These are phyloP conservation scores for Ophiocordyceps camponoti-rufipedis DNA, from an alignment of 2,329 filamentous ascomycete species.

Conservation along the genomic window DNA sequence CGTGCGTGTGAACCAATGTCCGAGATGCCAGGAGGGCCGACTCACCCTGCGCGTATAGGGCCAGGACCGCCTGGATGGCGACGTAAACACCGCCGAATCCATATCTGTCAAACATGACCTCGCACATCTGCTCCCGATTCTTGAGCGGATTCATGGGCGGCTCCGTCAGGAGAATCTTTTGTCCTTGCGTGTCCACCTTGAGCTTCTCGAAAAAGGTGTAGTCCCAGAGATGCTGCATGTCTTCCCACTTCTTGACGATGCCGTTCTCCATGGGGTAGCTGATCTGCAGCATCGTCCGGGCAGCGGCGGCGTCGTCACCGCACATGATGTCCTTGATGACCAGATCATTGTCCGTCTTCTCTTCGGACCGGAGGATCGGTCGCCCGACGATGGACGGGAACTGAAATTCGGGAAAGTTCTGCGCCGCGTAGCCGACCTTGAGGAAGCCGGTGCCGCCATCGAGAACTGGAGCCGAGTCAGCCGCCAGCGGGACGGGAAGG, in stretches of 20 bases:
- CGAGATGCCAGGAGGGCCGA: neutral
- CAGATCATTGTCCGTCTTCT: conserved; percentile 44
- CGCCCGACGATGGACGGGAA: conserved; percentile 96
- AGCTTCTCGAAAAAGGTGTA: conserved; percentile 98
- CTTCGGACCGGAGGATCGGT: conserved; percentile 91
- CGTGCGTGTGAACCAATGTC: neutral
- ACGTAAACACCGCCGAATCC: conserved; percentile 94
- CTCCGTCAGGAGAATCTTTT: conserved; percentile 95
- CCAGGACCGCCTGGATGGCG: conserved; percentile 90
- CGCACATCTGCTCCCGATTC: conserved; percentile 95
- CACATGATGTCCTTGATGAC: conserved; percentile 98
- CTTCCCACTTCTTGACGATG: conserved; percentile 98
- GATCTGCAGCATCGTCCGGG: conserved; percentile 93
- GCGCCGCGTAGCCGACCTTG: conserved; percentile 96
- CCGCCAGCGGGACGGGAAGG: neutral
- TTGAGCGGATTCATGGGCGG: conserved; percentile 94
- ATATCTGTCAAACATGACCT: conserved; percentile 98
- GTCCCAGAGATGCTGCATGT: conserved; percentile 99
- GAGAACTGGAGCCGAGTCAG: conserved; percentile 47
- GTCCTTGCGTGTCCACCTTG: conserved; percentile 72
- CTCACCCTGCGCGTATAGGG: conserved; percentile 85
- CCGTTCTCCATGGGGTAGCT: conserved; percentile 99
- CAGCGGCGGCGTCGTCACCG: conserved; percentile 90
- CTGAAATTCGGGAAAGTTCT: conserved; percentile 99
- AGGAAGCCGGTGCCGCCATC: conserved; percentile 99